phyloP scores from a whole-genome alignment of 805 yeast species.

The Yarrowia alimentaria region DNA sequence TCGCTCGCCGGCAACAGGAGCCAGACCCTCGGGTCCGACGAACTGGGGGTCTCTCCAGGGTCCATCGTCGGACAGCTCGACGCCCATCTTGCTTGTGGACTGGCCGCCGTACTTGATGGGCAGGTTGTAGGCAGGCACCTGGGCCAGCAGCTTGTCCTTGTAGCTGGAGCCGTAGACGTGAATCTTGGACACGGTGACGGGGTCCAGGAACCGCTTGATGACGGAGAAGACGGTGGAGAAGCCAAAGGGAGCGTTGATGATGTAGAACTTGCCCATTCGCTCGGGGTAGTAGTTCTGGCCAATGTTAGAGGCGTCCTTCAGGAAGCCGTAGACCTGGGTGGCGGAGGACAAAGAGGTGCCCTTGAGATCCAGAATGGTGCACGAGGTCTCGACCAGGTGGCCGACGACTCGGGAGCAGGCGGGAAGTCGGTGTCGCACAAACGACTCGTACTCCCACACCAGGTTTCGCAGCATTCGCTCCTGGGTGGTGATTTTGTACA shows the following conservation, averaged over 20 bases:
- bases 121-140: conserved; percentile 89
- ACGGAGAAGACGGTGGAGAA: conserved; percentile 89
- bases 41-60: conserved; percentile 93
- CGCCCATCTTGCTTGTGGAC: conserved; percentile 68
- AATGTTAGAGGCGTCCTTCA: conserved; percentile 86
- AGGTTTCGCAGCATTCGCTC: conserved; percentile 94
- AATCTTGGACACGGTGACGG: conserved; percentile 94
- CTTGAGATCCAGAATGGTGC: conserved; percentile 92
- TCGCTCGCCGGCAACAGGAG: conserved; percentile 48
- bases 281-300: conserved; percentile 98
- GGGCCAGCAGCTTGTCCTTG: conserved; percentile 78
- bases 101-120: conserved; percentile 89
- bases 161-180: conserved; percentile 80
- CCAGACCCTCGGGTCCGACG: conserved; percentile 95
- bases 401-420: conserved; percentile 88
- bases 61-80: conserved; percentile 85
- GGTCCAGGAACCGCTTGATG: conserved; percentile 93
- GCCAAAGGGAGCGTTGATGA: conserved; percentile 96
- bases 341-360: conserved; percentile 87
- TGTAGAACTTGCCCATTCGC: conserved; percentile 96
- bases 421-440: conserved; percentile 78
- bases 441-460: conserved; percentile 97
- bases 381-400: conserved; percentile 84
- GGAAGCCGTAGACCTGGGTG: conserved; percentile 79
- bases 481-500: conserved; percentile 90